Percentiles rank a stretch among this genome's conserved stretches.
These are phyloP conservation scores for Saccharum officinarum DNA, from an alignment of 176 grass and related monocot genomes.

Conservation along the genomic window DNA sequence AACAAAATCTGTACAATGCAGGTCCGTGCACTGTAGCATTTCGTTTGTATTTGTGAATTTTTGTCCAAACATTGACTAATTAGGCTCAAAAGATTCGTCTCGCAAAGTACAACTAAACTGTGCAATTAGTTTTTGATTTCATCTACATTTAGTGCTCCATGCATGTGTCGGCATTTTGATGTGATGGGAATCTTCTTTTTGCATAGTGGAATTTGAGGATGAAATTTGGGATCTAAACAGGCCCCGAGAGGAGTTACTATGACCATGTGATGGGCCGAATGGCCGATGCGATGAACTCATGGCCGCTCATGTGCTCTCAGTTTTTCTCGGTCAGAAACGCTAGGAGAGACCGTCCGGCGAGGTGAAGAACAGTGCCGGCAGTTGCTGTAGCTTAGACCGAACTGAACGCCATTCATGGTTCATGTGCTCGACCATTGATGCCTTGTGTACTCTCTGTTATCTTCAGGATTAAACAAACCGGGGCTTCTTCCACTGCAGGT, in stretches of 20 bases:
- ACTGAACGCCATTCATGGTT: slow-evolving; percentile 15
- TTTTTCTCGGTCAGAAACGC: slow-evolving; percentile 19
- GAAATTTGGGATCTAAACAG: too few relatives aligned
- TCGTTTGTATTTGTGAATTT: too few relatives aligned
- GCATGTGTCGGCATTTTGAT: too few relatives aligned
- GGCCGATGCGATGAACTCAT: slow-evolving; percentile 30
- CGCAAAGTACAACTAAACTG: too few relatives aligned
- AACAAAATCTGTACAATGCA: too few relatives aligned
- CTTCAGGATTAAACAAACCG: slow-evolving; percentile 35
- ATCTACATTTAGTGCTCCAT: too few relatives aligned
- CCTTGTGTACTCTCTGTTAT: slow-evolving; percentile 16
- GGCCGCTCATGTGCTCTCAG: slow-evolving; percentile 20
- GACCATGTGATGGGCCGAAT: slow-evolving; percentile 38
- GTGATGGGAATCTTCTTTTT: too few relatives aligned
- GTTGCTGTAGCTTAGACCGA: slow-evolving; percentile 32
- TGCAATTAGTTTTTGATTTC: too few relatives aligned
- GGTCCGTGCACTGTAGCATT: too few relatives aligned
- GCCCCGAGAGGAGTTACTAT: slow-evolving; percentile 29
- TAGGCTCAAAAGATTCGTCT: too few relatives aligned
- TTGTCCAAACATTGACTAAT: too few relatives aligned
- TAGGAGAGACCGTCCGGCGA: background rate
- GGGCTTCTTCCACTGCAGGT: background rate
- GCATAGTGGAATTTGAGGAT: too few relatives aligned
- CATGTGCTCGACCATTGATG: slow-evolving; percentile 34
- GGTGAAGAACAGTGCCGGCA: slow-evolving; percentile 15